Base-by-base conservation (phyloP, 768 basidiomycete genomes). In the Imleria badia region DNA sequence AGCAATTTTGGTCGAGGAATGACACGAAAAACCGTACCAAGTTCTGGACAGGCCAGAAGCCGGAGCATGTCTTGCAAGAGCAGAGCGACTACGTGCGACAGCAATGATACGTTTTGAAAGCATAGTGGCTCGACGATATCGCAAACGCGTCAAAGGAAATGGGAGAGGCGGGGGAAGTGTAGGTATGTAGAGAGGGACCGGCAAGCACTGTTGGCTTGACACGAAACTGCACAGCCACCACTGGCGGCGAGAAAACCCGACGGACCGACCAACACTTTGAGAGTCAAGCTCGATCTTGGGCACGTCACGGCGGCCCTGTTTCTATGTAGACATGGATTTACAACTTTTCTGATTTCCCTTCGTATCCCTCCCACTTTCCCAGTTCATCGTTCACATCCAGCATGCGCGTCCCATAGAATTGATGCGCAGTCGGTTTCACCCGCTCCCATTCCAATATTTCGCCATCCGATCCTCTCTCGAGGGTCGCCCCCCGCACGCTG, bases 21-120 rank as follows among this genome's bases (percentile, higher is more conserved):
- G 31, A 45, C 12, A 47, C 6, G 29, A 48, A 53, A 44, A 36
- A n/a, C 59, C 76, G 54, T 61, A 83, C 83, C 81, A 82, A 70
- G 74, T 76, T 64, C 73, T 75, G 45, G 79, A 69, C 62, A 80
- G 61, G 52, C 71, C 66, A 39, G 66, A 55, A 34, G 36, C 45
- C 33, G 72, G 73, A 22, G 66, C 52, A 51, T 70, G 67, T 59
- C 66, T 59, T 61, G 74, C 74, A 55, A 79, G 60, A 17, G 83
- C 67, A 54, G 76, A 77, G 58, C 84, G 84, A 60, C 81, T 78
- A 51, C 84, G 83, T 56, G 87, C 86, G 52, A 84, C 72, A 54
- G 82, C 78, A 54, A 89, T 75, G 56, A 89, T 78, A 57, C 78
- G 85, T 78, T 83, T 82, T 63, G 88, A 88, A 34, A 89, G 78